Evolutionary conservation across 2,329 filamentous ascomycete species (phyloP).

Genomic region (Epichloe aotearoae): DNA sequence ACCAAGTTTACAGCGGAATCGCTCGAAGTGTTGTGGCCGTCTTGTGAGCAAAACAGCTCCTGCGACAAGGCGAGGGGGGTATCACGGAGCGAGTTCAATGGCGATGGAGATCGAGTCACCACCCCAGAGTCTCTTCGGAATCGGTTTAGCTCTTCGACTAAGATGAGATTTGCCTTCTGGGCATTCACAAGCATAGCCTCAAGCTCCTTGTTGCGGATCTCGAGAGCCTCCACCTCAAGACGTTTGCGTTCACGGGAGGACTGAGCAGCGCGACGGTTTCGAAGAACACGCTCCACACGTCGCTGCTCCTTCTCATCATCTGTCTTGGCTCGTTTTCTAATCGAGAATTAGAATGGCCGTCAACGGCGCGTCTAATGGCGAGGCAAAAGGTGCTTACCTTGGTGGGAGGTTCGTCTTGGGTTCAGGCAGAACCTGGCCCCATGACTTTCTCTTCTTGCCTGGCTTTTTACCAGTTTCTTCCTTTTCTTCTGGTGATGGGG

Average conservation of each 20-base stretch:
- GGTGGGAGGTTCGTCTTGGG: conserved; percentile 94
- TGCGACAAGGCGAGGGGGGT: conserved; percentile 46
- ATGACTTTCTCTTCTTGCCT: conserved; percentile 92
- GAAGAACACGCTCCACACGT: conserved; percentile 89
- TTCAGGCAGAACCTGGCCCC: conserved; percentile 92
- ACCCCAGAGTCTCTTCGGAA: conserved; percentile 32
- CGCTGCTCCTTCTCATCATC: conserved; percentile 98
- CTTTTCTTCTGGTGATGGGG: conserved; percentile 5
- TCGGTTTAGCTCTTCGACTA: conserved; percentile 37
- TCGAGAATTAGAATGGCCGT: conserved; percentile 8
- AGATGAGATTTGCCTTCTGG: conserved; percentile 36
- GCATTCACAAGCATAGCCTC: conserved; percentile 48
- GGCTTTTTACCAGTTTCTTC: conserved; percentile 49
- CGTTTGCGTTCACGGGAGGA: conserved; percentile 92
- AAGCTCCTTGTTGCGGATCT: conserved; percentile 59
- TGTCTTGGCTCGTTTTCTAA: conserved; percentile 91
- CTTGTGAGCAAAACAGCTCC: conserved; percentile 41
- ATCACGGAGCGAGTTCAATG: conserved; percentile 28
- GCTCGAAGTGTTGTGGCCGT: conserved; percentile 19
- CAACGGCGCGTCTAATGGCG: neutral
- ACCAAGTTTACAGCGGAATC: conserved; percentile 23
- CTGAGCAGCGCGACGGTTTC: conserved; percentile 90
- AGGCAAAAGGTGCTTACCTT: conserved; percentile 40
- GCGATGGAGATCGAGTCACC: conserved; percentile 26
- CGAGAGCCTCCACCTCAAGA: conserved; percentile 73